A percentile compares a stretch with the other conserved stretches of the same genome.
These are phyloP conservation scores for Noccaea bulbosa DNA, from an alignment of 345 rosid species.

Conservation along the genomic window DNA sequence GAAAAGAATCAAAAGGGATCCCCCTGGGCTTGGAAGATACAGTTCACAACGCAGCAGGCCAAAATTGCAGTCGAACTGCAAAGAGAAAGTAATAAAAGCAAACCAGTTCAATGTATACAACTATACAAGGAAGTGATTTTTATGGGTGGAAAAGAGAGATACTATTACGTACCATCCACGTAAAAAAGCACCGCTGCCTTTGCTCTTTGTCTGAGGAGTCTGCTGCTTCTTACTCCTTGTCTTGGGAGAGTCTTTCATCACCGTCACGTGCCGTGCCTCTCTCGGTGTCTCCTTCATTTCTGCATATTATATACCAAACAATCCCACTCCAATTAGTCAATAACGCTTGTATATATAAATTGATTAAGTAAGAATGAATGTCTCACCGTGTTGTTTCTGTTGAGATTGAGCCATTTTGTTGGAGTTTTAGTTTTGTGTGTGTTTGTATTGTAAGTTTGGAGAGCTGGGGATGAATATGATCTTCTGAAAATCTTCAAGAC, in stretches of 20 bases:
- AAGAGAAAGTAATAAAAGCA: background rate
- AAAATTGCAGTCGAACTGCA: conserved; percentile 37
- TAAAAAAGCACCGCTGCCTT: conserved; percentile 36
- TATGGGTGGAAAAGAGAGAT: conserved; percentile 1
- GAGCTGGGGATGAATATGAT: too few species aligned
- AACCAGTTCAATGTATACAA: background rate
- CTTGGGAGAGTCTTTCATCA: conserved; percentile 29
- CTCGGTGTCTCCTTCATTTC: conserved; percentile 22
- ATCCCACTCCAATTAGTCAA: too few species aligned
- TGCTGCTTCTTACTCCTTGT: conserved; percentile 1
- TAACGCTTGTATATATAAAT: too few species aligned
- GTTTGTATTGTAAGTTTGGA: too few species aligned
- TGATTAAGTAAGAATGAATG: too few species aligned
- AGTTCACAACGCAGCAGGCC: conserved; percentile 38
- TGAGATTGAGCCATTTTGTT: too few species aligned
- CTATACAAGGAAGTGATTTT: background rate
- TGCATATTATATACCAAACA: background rate
- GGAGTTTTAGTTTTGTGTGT: too few species aligned
- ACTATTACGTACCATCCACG: conserved; percentile 30
- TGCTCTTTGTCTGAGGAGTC: conserved; percentile 19
- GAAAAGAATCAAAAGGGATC: background rate
- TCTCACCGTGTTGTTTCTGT: too few species aligned
- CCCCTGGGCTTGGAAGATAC: conserved; percentile 27
- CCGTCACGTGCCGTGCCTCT: conserved; percentile 29
- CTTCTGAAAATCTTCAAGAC: too few species aligned